Base-by-base conservation (phyloP, 805 yeast genomes). In the Cyberlindnera subsufficiens region DNA sequence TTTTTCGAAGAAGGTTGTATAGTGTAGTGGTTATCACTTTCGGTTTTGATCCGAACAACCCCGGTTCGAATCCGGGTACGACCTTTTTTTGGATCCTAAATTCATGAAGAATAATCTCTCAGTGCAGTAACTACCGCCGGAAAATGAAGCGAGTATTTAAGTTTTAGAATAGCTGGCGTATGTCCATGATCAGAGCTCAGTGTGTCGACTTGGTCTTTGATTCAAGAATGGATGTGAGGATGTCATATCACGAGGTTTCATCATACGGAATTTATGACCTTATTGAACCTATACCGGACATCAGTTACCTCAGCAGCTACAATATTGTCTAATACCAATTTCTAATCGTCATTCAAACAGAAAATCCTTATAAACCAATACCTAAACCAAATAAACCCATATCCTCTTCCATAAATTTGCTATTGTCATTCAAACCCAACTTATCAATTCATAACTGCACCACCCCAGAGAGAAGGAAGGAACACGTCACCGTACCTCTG, bases 21-120 rank as follows among this genome's bases (percentile, higher is more conserved):
- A 71, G 76, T 72, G 77, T 72, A 72, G 76, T 71, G 77, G 77
- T 71, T 69, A 72, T 72, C 77, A 72, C 77, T 61, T 67, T 71
- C 75, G 77, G 77, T 72, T 72, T 71, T 72, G 77, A 72, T 71
- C 77, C 77, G 75, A 64, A 64, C 75, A 77, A 80, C 86, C 83
- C 84, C 84, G 77, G 86, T 80, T 80, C 86, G 86, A 80, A 77
- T 78, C 86, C 85, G 85, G 85, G 86, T 76, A 75, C 79, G 86
- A 79, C 83, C 85, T 78, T 31, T 42, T 61, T 62, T 59, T 44
- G 35, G 35, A 11, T 11, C 36, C 9, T 22, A 3, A 10, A 16
- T 16, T 33, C 20, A 16, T 33, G 27, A 33, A 9, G n/a, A 17
- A 19, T n/a, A 19, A 19, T 25, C 27, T 22, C 27, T 10, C 3